Base-by-base conservation (phyloP, 371 early-diverging fungal genomes). In the Mucor saturninus region DNA sequence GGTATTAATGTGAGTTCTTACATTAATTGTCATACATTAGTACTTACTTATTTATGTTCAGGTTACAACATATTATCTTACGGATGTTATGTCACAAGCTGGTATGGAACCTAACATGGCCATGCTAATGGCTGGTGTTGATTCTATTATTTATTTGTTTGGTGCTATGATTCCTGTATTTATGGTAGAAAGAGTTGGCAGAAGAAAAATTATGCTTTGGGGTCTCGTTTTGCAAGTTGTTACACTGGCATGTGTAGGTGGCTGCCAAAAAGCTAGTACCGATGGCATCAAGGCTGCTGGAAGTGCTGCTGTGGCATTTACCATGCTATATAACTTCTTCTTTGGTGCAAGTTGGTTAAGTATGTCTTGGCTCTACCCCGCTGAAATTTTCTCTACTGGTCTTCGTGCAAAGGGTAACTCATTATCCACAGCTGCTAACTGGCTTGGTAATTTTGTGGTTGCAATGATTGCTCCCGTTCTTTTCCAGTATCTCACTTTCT, bases 391-490 rank as follows among this genome's bases (percentile, higher is more conserved):
- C 57, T 62, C 69, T 31, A 74, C 75, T 37, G 69, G 67, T 40
- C 67, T 75, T 51, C 64, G 75, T 35, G 72, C 72, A 3, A 75
- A 81, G 69, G 81, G 81, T 65, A 78, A 78, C 65, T 74, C 75
- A 0, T 74, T 81, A 65, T 74, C 83, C 35, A 91, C 89, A 39
- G 83, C 84, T 67, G 81, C 89, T 75, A 88, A 91, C 83, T 91
- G 88, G 88, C 69, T 76, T 65, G 78, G 75, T 65, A 87, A 86
- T 74, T 78, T 81, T 66, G 59, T 76, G 54, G 81, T 81, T 7
- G 76, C 81, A 21, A 67, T 67, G 66, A 71, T 81, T 67, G 73
- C 81, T 15, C 81, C 78, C 13, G 75, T 78, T 26, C 58, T 75
- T 8, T 80, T 80, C 51, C 58, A 71, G 54, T 73, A 80, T 14